Percentiles rank a stretch among this genome's conserved stretches.
Conservation (phyloP, 148 eudicot species). For the Fagopyrum homotropicum region DNA sequence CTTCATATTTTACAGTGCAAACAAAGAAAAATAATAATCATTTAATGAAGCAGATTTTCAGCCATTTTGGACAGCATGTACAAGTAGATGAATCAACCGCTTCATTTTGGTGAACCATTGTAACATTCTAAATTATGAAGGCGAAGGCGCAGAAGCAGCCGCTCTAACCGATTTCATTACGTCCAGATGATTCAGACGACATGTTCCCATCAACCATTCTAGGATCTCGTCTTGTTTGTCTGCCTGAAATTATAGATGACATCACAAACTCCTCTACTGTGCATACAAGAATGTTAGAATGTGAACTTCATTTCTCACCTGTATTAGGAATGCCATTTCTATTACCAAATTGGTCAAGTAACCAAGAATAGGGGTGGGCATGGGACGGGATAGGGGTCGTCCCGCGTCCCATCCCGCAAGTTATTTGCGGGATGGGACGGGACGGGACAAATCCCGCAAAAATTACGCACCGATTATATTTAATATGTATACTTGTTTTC, state of each 20-base stretch:
- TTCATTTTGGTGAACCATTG: not conserved
- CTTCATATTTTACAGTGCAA: too few relatives aligned
- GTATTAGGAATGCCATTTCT: constrained; percentile 70
- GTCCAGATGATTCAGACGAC: constrained; percentile 63
- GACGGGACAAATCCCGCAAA: too few relatives aligned
- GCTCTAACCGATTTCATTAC: constrained; percentile 36
- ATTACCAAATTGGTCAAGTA: constrained; percentile 68
- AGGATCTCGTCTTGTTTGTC: constrained; percentile 64
- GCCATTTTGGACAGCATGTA: not conserved
- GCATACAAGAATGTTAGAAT: too few relatives aligned
- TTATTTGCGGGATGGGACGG: too few relatives aligned
- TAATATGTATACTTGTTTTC: too few relatives aligned
- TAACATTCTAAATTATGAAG: constrained; percentile 3
- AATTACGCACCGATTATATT: too few relatives aligned
- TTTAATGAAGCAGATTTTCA: not conserved
- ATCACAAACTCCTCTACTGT: too few relatives aligned
- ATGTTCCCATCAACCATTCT: constrained; percentile 62
- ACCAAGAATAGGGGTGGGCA: constrained; percentile 74
- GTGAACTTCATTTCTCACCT: constrained; percentile 27
- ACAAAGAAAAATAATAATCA: not conserved
- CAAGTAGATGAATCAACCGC: not conserved
- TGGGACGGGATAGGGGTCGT: too few relatives aligned
- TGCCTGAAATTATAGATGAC: constrained; percentile 32
- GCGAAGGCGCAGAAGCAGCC: too few relatives aligned
- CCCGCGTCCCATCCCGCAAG: too few relatives aligned